Evolutionary conservation across 257 asterid species (phyloP), one percentile per base, ranked within the genome.

Genomic region (Nicotiana sylvestris): DNA sequence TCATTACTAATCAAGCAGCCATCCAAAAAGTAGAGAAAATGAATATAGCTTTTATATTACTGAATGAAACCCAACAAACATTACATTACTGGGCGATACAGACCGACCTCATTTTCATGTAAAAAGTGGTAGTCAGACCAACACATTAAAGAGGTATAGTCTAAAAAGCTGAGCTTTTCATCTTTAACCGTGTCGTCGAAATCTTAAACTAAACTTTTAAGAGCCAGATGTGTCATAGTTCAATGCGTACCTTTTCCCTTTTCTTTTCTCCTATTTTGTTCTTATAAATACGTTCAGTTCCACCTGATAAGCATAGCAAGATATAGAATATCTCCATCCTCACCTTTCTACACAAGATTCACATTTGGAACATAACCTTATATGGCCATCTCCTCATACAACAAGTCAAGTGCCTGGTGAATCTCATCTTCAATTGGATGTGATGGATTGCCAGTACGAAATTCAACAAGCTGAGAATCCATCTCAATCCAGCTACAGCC

Each of bases 401-500:
- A 62, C 85, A 88, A 65, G 84, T 83, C 86, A 69, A 95, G 94
- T 78, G 87, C 88, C 53, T 74, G 87, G 66, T 78, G 85, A 76
- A 94, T 86, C 15, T 77, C 86, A 60, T 82, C 85, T 53, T 88
- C 83, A 82, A 84, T 83, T 80, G 82, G 89, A 81, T 87, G 87
- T 46, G 86, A 80, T 58, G 86, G 81, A 35, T 90, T 91, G 32
- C 97, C 89, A 65, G 98, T 96, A 83, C 89, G 97, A 88, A 95
- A 94, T 85, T 92, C 96, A 17, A 83, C 89, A 78, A 92, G 91
- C 10, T 84, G 88, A 80, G 96, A 89, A 17, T 87, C 94, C 89
- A 87, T 89, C 90, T 92, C 97, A 76, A 94, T 85, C 97, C 97
- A 95, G 86, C 98, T 95, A 88, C 99, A 94, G 77, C 97, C 97